A percentile compares a stretch with the other conserved stretches of the same genome.
phyloP scores from a whole-genome alignment of 345 rosid genomes.

The Lenwebbia sp. region DNA sequence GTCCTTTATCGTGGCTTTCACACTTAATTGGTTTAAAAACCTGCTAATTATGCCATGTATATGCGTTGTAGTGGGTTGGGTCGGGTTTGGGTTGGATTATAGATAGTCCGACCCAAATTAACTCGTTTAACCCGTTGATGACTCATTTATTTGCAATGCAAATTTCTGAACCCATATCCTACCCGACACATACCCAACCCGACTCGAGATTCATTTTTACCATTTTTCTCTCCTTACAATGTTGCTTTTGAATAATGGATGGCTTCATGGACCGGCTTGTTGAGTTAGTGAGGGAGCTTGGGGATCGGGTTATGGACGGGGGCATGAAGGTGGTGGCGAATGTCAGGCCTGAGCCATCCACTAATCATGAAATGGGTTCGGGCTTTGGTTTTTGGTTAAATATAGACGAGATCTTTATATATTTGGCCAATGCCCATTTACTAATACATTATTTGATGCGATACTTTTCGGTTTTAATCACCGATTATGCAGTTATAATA shows the following conservation, averaged over 20 bases:
- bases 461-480: no score
- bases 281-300: background rate
- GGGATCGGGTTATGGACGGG: background rate
- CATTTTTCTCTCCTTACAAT: no score
- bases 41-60: no score
- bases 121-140: accelerated
- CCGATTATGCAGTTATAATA: no score
- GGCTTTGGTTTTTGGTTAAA: background rate
- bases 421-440: no score
- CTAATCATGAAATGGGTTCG: accelerated
- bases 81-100: background rate
- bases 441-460: no score
- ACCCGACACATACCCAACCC: accelerated
- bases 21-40: no score
- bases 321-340: no score
- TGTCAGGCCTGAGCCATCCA: background rate
- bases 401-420: no score
- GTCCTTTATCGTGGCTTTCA: no score
- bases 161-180: background rate
- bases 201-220: no score
- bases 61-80: no score
- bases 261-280: background rate
- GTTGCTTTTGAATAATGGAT: background rate
- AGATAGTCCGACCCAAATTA: background rate
- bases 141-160: background rate